Percentiles rank a stretch among this genome's conserved stretches.
phyloP scores from a whole-genome alignment of 768 basidiomycete species.

The Boletus rubropictus region DNA sequence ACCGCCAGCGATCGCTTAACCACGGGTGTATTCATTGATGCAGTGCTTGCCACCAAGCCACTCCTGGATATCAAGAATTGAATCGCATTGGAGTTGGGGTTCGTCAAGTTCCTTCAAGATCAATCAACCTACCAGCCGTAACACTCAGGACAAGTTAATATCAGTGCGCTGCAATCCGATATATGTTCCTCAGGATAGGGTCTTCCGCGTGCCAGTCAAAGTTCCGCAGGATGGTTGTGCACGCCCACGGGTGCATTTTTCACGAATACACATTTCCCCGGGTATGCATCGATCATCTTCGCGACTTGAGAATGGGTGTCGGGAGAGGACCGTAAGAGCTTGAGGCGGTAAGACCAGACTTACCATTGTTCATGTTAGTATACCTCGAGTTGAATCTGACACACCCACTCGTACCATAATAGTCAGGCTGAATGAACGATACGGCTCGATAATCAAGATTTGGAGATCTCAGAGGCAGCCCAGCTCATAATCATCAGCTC shows the following conservation, averaged over 20 bases:
- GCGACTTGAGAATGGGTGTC: conserved; percentile 32
- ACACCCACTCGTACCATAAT: not conserved
- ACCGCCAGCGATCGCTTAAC: not conserved
- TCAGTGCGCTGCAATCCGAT: not conserved
- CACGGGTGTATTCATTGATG: not conserved
- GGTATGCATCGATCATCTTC: conserved; percentile 37
- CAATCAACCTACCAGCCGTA: too few species aligned
- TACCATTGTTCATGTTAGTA: not conserved
- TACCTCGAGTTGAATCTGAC: not conserved
- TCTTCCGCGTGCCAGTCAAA: conserved; percentile 63
- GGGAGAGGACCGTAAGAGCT: conserved; percentile 47
- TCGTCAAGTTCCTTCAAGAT: not conserved
- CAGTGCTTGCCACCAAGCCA: not conserved
- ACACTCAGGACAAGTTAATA: not conserved
- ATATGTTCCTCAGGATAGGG: conserved; percentile 1
- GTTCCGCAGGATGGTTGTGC: conserved; percentile 57
- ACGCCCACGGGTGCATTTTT: conserved; percentile 23
- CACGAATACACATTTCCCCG: conserved; percentile 46
- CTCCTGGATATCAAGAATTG: not conserved
- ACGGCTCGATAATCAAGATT: not conserved
- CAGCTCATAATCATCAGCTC: not conserved
- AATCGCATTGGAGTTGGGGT: not conserved
- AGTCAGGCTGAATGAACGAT: not conserved
- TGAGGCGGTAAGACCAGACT: not conserved
- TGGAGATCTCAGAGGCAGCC: not conserved